Conservation (phyloP, 148 eudicot species). For the Hydrangea macrophylla region DNA sequence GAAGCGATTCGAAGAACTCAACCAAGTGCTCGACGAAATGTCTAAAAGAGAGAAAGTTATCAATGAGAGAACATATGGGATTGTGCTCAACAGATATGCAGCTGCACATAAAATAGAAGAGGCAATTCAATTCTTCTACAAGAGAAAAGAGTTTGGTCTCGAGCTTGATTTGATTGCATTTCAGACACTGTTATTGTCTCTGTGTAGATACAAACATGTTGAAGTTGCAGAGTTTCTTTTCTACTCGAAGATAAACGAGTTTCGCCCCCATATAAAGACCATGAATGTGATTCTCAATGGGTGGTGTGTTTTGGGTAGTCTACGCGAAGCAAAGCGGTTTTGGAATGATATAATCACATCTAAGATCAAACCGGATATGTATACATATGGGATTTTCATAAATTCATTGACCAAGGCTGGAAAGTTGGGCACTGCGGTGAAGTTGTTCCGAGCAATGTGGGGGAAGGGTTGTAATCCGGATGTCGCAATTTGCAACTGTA, state of each 20-base stretch:
- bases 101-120: constrained; percentile 69
- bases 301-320: constrained; percentile 70
- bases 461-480: constrained; percentile 59
- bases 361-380: constrained; percentile 47
- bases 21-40: constrained; percentile 76
- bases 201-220: constrained; percentile 75
- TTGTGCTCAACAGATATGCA: constrained; percentile 60
- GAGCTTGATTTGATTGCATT: constrained; percentile 56
- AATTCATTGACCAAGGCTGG: constrained; percentile 67
- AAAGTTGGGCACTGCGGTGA: constrained; percentile 52
- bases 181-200: constrained; percentile 54
- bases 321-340: constrained; percentile 73
- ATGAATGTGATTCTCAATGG: constrained; percentile 82
- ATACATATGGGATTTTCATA: constrained; percentile 68
- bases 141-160: constrained; percentile 56
- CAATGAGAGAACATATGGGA: constrained; percentile 60
- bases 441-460: constrained; percentile 67
- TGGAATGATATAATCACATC: constrained; percentile 71
- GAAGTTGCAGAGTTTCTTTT: constrained; percentile 73
- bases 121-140: constrained; percentile 52
- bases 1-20: constrained; percentile 49
- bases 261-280: constrained; percentile 54
- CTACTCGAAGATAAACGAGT: constrained; percentile 47
- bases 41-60: constrained; percentile 37
- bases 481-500: constrained; percentile 55